Evolutionary conservation across 148 eudicot genomes (phyloP).

Genomic region (Silene latifolia): DNA sequence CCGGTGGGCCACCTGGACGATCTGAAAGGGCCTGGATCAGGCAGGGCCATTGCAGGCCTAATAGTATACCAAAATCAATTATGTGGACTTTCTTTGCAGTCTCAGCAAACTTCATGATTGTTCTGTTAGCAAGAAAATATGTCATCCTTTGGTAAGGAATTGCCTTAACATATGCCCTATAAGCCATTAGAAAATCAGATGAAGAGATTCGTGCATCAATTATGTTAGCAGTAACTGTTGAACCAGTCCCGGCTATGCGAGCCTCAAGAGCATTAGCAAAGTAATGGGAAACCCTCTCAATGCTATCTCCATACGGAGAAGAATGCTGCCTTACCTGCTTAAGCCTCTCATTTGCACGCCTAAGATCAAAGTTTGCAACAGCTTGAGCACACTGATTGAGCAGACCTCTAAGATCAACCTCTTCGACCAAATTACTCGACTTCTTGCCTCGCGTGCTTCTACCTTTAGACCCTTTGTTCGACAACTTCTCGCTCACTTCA

Average conservation of each 20-base stretch:
- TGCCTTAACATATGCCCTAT: slow-evolving; percentile 30
- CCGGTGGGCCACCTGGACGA: slow-evolving; percentile 34
- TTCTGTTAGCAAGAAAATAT: slow-evolving; percentile 24
- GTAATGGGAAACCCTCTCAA: slow-evolving; percentile 43
- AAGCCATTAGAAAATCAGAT: slow-evolving; percentile 32
- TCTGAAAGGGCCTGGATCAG: slow-evolving; percentile 35
- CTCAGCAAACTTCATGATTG: slow-evolving; percentile 28
- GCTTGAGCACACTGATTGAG: slow-evolving; percentile 51
- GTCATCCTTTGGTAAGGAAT: slow-evolving; percentile 37
- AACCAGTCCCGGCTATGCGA: slow-evolving; percentile 45
- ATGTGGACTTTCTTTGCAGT: slow-evolving; percentile 38
- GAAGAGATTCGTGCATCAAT: slow-evolving; percentile 28
- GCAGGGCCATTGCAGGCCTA: slow-evolving; percentile 46
- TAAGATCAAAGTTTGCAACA: slow-evolving; percentile 38
- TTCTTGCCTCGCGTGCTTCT: slow-evolving; percentile 27
- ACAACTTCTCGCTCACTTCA: slow-evolving; percentile 19
- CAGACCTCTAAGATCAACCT: slow-evolving; percentile 43
- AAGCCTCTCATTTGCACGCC: slow-evolving; percentile 38
- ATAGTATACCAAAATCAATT: slow-evolving; percentile 39
- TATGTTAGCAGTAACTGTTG: slow-evolving; percentile 23
- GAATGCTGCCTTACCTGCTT: slow-evolving; percentile 41
- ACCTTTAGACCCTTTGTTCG: slow-evolving; percentile 26
- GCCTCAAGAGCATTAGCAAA: slow-evolving; percentile 54
- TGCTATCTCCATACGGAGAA: slow-evolving; percentile 40
- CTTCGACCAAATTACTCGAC: slow-evolving; percentile 26